A percentile compares a stretch with the other conserved stretches of the same genome.
Evolutionary conservation across 2,329 filamentous ascomycete genomes (phyloP).

Genomic region (Hysterium pulicare): DNA sequence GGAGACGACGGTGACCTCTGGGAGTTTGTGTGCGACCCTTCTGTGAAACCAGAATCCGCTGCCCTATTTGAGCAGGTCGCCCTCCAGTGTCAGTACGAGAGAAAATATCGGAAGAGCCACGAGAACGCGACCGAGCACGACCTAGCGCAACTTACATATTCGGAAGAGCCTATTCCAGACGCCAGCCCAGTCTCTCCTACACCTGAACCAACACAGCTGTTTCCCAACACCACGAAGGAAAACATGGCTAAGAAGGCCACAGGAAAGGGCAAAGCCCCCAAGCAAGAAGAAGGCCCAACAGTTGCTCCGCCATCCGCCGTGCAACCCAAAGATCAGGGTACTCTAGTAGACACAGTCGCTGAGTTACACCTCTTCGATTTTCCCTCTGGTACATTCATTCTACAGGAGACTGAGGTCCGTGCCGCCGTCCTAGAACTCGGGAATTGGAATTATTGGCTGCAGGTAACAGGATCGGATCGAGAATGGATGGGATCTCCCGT

Average conservation of each 20-base stretch:
- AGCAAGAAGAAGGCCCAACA: constrained; percentile 47
- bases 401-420: constrained; percentile 71
- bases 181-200: constrained; percentile 51
- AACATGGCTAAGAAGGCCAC: constrained; percentile 44
- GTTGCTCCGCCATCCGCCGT: constrained; percentile 57
- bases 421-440: constrained; percentile 83
- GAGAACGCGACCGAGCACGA: constrained; percentile 79
- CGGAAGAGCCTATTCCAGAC: constrained; percentile 58
- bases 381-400: constrained; percentile 75
- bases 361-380: constrained; percentile 96
- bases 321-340: constrained; percentile 67
- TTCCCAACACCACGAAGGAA: constrained; percentile 34
- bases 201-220: constrained; percentile 29
- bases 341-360: constrained; percentile 70
- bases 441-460: constrained; percentile 93
- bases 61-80: constrained; percentile 78
- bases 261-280: constrained; percentile 28
- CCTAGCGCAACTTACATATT: constrained; percentile 77
- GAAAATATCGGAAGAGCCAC: constrained; percentile 80
- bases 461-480: constrained; percentile 70
- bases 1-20: constrained; percentile 94
- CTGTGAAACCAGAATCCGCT: constrained; percentile 66
- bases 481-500: constrained; percentile 87
- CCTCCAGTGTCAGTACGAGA: constrained; percentile 94
- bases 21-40: constrained; percentile 90